Evolutionary conservation across 2,329 filamentous ascomycete species (phyloP), one percentile per base, ranked within the genome.

Genomic region (Leptosphaerulina australis): DNA sequence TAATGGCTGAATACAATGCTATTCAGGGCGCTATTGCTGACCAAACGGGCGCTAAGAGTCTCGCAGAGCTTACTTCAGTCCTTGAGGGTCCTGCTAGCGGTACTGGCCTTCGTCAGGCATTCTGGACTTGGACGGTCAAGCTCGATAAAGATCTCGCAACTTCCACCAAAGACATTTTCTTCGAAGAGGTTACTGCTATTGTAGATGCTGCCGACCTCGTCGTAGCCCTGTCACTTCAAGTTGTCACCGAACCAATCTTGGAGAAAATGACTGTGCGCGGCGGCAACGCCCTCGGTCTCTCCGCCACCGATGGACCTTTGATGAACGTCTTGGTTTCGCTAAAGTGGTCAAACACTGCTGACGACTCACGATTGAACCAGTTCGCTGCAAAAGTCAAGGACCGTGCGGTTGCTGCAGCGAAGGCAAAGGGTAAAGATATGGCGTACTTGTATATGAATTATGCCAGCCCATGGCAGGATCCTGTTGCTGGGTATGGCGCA

Each of bases 381-480:
- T 60, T 60, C 11, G 47, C 56, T 14, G 47, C 50, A 5, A 53
- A 44, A 3, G 46, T 70, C 34, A 56, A 55, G 35, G 46, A 57
- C 5, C 50, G 58, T 3, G 36, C 38, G 1, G n/a, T 50, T 3
- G 50, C 45, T 15, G 45, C 29, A 5, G 58, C 56, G 1, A 50
- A 51, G 12, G 50, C 40, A 0, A 29, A 29, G 9, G 57, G 50
- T 22, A 55, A 54, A 20, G 21, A 43, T 4, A 29, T 28, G 18
- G 29, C 50, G 2, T 57, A 72, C 44, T 40, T 77, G 21, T 80
- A 79, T 60, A 75, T 79, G 72, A 79, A 79, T 55, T 79, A 80
- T 51, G 78, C 73, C 8, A 72, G 68, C 39, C 64, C 68, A 43
- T 74, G 64, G 50, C 76, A 79, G 50, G 69, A 76, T 51, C 68